These are phyloP conservation scores for Halophytophthora polymorphica DNA, from an alignment of 352 stramenopile species.

Conservation along the genomic window DNA sequence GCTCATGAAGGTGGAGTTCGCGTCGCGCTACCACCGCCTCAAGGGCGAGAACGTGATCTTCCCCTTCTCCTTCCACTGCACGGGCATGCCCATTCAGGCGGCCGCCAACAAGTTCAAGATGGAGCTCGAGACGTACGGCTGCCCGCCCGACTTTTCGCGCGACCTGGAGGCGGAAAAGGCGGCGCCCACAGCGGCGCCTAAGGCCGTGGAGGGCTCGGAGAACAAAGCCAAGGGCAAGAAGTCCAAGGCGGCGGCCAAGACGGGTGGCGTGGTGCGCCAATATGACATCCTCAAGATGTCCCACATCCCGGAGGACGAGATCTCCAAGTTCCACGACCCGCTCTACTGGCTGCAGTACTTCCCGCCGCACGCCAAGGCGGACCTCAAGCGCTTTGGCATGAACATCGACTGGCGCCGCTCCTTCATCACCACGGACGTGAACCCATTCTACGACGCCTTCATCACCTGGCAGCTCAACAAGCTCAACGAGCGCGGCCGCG, in stretches of 20 bases:
- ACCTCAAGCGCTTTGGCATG: conserved; percentile 97
- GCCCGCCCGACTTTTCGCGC: conserved; percentile 89
- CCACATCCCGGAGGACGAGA: conserved; percentile 90
- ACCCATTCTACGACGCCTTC: conserved; percentile 99
- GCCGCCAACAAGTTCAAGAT: conserved; percentile 99
- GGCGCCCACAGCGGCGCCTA: conserved; percentile 33
- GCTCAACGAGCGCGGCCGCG: conserved; percentile 88
- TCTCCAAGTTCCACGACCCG: conserved; percentile 97
- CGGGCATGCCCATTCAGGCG: conserved; percentile 99
- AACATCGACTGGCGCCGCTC: conserved; percentile 97
- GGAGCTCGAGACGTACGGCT: conserved; percentile 94
- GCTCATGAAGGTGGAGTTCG: conserved; percentile 97
- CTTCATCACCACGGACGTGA: conserved; percentile 99
- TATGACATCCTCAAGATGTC: conserved; percentile 98
- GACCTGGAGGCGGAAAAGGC: conserved; percentile 13
- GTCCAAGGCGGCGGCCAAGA: conserved; percentile 98
- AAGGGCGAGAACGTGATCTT: conserved; percentile 99
- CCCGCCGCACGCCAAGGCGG: conserved; percentile 93
- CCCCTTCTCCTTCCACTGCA: conserved; percentile 99
- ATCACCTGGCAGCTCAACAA: conserved; percentile 99
- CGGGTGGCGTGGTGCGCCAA: conserved; percentile 95
- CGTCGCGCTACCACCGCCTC: conserved; percentile 91
- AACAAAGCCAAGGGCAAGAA: conserved; percentile 95
- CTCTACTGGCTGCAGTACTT: conserved; percentile 99
- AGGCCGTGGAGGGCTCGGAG: conserved; percentile 74